Evolutionary conservation across 108 stramenopile species (phyloP).

Genomic region (Cyclotella distinguenda): DNA sequence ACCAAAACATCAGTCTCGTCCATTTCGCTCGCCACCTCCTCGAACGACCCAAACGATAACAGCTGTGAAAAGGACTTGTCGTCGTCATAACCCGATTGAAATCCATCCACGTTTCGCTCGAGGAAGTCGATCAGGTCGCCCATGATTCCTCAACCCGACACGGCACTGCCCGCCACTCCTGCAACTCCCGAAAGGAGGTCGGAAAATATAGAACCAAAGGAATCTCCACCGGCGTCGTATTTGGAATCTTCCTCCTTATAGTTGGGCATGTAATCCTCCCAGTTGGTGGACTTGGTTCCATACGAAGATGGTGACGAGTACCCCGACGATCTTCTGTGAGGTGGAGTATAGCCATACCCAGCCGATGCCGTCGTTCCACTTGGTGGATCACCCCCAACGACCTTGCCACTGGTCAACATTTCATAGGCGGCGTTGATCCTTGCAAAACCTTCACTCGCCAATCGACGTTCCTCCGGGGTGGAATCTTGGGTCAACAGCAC

Average conservation of each 20-base stretch:
- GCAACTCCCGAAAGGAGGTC: slow-evolving; percentile 68
- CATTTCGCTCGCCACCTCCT: slow-evolving; percentile 78
- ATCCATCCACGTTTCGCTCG: slow-evolving; percentile 72
- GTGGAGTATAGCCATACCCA: slow-evolving; percentile 58
- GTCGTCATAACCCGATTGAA: slow-evolving; percentile 44
- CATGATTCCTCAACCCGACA: slow-evolving; percentile 47
- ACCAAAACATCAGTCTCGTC: slow-evolving; percentile 78
- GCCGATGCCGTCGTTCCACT: slow-evolving; percentile 23
- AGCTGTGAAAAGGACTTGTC: slow-evolving; percentile 58
- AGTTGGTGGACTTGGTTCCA: slow-evolving; percentile 45
- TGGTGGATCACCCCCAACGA: neutral
- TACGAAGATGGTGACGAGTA: slow-evolving; percentile 34
- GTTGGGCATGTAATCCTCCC: slow-evolving; percentile 84
- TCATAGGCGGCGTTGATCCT: slow-evolving; percentile 83
- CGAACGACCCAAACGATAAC: slow-evolving; percentile 56
- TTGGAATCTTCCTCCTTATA: slow-evolving; percentile 58
- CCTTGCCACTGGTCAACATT: slow-evolving; percentile 53
- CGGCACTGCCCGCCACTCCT: slow-evolving; percentile 44
- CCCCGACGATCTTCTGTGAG: slow-evolving; percentile 61
- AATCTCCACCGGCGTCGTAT: slow-evolving; percentile 79
- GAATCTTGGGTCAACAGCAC: slow-evolving; percentile 54
- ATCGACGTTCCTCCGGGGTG: slow-evolving; percentile 56
- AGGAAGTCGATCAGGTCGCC: slow-evolving; percentile 79
- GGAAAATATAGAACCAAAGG: slow-evolving; percentile 74
- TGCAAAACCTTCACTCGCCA: slow-evolving; percentile 75